phyloP scores from a whole-genome alignment of 164 flowering plant genomes.

The Chimonanthus salicifolius region DNA sequence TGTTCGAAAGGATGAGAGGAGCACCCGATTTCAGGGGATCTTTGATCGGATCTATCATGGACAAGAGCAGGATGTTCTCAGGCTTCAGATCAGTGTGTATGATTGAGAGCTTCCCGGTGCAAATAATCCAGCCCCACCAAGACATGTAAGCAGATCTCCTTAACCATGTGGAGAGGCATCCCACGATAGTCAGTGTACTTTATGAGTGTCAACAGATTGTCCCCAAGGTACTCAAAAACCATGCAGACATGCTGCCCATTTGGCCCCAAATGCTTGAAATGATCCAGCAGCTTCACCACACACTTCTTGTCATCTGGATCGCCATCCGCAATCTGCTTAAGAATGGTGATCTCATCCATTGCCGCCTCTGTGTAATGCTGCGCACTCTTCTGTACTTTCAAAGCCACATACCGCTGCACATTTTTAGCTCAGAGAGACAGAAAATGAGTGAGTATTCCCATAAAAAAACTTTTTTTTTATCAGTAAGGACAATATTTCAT shows the following conservation, averaged over 20 bases:
- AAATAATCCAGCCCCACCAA: slow-evolving; percentile 79
- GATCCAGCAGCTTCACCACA: slow-evolving; percentile 63
- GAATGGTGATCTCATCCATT: slow-evolving; percentile 80
- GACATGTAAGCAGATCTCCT: slow-evolving; percentile 78
- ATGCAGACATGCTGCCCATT: slow-evolving; percentile 93
- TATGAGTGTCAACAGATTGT: slow-evolving; percentile 68
- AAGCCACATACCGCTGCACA: slow-evolving; percentile 73
- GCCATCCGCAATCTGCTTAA: slow-evolving; percentile 64
- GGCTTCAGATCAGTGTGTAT: slow-evolving; percentile 92
- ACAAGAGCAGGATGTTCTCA: slow-evolving; percentile 74
- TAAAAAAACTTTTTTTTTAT: not conserved
- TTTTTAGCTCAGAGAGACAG: not conserved
- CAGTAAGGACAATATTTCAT: too few relatives aligned
- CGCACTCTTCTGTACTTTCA: slow-evolving; percentile 92
- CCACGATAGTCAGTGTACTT: slow-evolving; percentile 67
- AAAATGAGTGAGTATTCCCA: too few relatives aligned
- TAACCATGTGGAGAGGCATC: slow-evolving; percentile 58
- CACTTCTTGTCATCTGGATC: slow-evolving; percentile 59
- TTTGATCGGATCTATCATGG: slow-evolving; percentile 79
- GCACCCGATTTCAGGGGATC: slow-evolving; percentile 68
- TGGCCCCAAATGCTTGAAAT: slow-evolving; percentile 88
- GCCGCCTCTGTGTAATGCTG: slow-evolving; percentile 86
- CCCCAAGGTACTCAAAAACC: slow-evolving; percentile 93
- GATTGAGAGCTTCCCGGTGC: slow-evolving; percentile 73
- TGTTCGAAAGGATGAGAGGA: slow-evolving; percentile 72